Percentiles rank a stretch among this genome's conserved stretches.
Evolutionary conservation across 2,329 filamentous ascomycete genomes (phyloP).

Genomic region (Aspergillus flavus): DNA sequence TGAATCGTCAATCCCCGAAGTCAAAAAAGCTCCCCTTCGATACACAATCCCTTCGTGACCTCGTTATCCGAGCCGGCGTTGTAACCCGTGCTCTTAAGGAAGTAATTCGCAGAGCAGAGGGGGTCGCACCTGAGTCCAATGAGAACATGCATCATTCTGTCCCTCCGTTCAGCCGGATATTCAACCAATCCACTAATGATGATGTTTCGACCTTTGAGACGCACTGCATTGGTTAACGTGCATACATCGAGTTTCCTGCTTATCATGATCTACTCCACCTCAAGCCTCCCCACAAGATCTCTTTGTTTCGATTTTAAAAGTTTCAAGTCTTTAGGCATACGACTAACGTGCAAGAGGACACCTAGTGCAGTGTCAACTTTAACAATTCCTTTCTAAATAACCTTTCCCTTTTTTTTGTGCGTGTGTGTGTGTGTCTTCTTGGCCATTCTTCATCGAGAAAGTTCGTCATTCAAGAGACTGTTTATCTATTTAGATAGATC

Average conservation of each 20-base stretch:
- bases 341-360: conserved; percentile 4
- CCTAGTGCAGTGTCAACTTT: background rate
- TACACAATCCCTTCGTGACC: conserved; percentile 64
- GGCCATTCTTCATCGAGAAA: background rate
- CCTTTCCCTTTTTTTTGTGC: conserved; percentile 10
- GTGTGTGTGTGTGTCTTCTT: background rate
- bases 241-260: background rate
- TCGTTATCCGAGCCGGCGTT: conserved; percentile 56
- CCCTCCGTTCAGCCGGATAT: conserved; percentile 53
- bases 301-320: conserved; percentile 18
- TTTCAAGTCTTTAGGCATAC: conserved; percentile 20
- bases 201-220: conserved; percentile 34
- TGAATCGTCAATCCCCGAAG: conserved; percentile 29
- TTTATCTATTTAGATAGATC: conserved; percentile 16
- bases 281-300: conserved; percentile 13
- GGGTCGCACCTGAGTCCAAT: conserved; percentile 39
- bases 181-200: conserved; percentile 43
- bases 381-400: background rate
- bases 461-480: background rate
- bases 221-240: conserved; percentile 22
- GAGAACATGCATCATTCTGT: conserved; percentile 35
- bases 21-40: conserved; percentile 65
- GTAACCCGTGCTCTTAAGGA: conserved; percentile 54
- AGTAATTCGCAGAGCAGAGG: conserved; percentile 52
- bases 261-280: conserved; percentile 1